A percentile compares a stretch with the other conserved stretches of the same genome.
Conservation (phyloP, 2,329 filamentous ascomycete species). For the Graphiopsis chlorocephala region DNA sequence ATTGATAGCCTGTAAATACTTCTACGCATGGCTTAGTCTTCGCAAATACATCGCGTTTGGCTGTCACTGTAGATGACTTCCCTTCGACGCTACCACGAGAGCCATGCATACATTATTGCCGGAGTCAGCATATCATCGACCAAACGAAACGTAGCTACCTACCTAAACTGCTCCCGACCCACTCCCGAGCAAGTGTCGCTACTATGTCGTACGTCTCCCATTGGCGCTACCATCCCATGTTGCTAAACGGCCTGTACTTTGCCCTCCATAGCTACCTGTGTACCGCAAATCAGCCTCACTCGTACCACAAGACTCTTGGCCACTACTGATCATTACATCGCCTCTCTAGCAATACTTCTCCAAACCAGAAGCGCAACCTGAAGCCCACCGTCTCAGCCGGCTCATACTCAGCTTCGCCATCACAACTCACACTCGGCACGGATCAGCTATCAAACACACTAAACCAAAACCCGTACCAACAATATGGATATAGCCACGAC, state of each 20-base stretch:
- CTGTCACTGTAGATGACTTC: slow-evolving; percentile 16
- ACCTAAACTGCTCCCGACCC: slow-evolving; percentile 8
- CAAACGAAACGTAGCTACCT: slow-evolving; percentile 17
- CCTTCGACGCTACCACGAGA: slow-evolving; percentile 14
- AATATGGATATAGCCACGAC: slow-evolving; percentile 32
- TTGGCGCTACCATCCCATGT: slow-evolving; percentile 13
- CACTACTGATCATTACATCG: not conserved
- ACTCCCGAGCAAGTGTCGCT: slow-evolving; percentile 17
- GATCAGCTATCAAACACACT: slow-evolving; percentile 26
- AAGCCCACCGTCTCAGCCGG: slow-evolving; percentile 37
- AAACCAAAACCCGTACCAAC: slow-evolving; percentile 29
- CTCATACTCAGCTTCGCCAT: slow-evolving; percentile 38
- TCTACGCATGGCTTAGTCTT: slow-evolving; percentile 15
- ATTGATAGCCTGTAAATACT: slow-evolving; percentile 15
- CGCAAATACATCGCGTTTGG: slow-evolving; percentile 11
- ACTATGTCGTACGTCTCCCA: slow-evolving; percentile 18
- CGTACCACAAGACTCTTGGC: slow-evolving; percentile 10
- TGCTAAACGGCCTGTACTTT: slow-evolving; percentile 10
- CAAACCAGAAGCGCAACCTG: slow-evolving; percentile 43
- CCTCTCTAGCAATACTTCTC: slow-evolving; percentile 38
- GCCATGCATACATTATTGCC: slow-evolving; percentile 18
- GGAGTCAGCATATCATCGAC: slow-evolving; percentile 16
- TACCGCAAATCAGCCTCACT: slow-evolving; percentile 15
- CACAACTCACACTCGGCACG: slow-evolving; percentile 35
- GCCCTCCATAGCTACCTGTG: slow-evolving; percentile 11